Base-by-base conservation (phyloP, 176 grass and related monocot species). In the Oryza longistaminata region DNA sequence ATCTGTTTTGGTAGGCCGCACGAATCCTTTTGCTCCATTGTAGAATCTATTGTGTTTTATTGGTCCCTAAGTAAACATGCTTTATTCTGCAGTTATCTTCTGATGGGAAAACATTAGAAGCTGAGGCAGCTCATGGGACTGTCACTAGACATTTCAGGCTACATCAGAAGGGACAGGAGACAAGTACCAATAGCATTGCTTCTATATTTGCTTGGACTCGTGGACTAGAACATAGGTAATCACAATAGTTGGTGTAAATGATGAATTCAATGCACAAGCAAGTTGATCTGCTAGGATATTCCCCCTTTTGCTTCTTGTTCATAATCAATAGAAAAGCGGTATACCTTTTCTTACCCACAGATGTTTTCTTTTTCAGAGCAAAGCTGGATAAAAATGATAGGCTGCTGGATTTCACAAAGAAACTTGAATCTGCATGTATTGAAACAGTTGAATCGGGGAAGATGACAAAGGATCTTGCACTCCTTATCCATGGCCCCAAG, bases 151-250 rank as follows among this genome's bases (percentile, higher is more conserved):
- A 99, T 85, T 99, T 93, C 70, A 95, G 96, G 85, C 68, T 96
- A 40, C 80, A 96, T 85, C 70, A 96, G 80, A 96, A 99, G 82
- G 96, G 96, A 61, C 89, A 95, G 83, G 96, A 95, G 86, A 96
- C 96, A 7, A 99, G 96, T 84, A 99, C 96, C 52, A 99, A 99
- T 75, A 96, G 96, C 85, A 96, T 99, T 79, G 96, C 96, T 69
- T 99, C 93, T 69, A 99, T 99, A 62, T 99, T 95, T 83, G 96
- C 96, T 73, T 99, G 96, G 96, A 95, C 93, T 27, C 91, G 96
- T 83, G 96, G 96, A 68, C 93, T 99, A 69, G 87, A 90, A 17
- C 96, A 99, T 81, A 95, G 96, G 96, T 95, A 79, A 74, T 61
- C 24, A 34, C 11, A 74, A 45, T 83, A 79, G 39, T 76, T 76